Evolutionary conservation across 1,284 basidiomycete species (phyloP).

Genomic region (Ceraceosorus guamensis): DNA sequence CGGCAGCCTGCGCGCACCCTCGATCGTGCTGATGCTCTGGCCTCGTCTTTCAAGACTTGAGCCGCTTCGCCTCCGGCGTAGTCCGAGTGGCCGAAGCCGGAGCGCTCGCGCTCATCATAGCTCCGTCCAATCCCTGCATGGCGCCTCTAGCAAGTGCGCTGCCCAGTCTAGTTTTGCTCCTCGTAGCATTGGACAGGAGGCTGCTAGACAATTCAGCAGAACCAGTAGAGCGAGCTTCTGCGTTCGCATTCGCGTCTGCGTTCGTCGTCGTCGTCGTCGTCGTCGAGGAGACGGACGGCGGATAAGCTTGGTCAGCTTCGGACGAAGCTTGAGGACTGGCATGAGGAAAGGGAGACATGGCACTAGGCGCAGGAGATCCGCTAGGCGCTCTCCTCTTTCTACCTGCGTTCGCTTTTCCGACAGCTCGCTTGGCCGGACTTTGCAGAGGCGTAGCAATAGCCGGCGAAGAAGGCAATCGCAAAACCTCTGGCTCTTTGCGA

Average conservation of each 20-base stretch:
- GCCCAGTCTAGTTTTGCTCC: not conserved
- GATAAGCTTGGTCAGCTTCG: not conserved
- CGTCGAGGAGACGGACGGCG: not conserved
- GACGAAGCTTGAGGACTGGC: constrained; percentile 14
- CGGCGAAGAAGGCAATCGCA: too few relatives aligned
- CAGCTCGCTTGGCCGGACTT: constrained; percentile 32
- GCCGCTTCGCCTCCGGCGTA: too few relatives aligned
- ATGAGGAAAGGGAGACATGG: constrained; percentile 44
- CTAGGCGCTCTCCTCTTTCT: constrained; percentile 19
- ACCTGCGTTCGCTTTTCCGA: constrained; percentile 21
- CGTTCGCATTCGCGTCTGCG: constrained; percentile 8
- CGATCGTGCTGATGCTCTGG: too few relatives aligned
- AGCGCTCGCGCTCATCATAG: constrained; percentile 33
- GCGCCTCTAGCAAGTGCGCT: not conserved
- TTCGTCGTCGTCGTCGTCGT: constrained; percentile 20
- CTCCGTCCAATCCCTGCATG: constrained; percentile 19
- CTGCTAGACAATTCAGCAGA: not conserved
- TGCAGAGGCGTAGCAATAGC: constrained; percentile 12
- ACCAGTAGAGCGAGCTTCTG: not conserved
- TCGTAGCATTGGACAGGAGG: not conserved
- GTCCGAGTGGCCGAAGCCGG: constrained; percentile 12
- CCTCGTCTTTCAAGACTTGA: too few relatives aligned
- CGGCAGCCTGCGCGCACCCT: too few relatives aligned
- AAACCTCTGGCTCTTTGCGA: constrained; percentile 4
- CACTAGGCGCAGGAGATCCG: constrained; percentile 39